phyloP scores from a whole-genome alignment of 2,329 filamentous ascomycete genomes.

The Calonectria crousiana region DNA sequence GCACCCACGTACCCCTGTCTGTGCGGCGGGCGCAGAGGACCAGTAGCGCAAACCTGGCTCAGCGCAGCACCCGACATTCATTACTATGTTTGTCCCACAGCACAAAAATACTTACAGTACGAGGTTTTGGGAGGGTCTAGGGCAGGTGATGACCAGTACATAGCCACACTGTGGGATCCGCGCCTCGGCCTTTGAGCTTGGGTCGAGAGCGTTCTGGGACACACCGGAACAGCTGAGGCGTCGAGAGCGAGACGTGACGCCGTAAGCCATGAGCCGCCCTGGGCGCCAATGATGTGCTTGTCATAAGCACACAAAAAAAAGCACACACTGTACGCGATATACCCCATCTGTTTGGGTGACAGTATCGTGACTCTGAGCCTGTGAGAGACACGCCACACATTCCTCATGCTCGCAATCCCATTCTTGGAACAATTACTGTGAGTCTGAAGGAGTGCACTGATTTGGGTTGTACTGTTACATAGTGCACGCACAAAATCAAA shows the following conservation, averaged over 20 bases:
- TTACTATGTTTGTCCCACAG: slow-evolving; percentile 44
- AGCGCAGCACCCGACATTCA: slow-evolving; percentile 33
- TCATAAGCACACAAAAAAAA: background rate
- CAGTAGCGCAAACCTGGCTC: slow-evolving; percentile 30
- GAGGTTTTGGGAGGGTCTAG: slow-evolving; percentile 16
- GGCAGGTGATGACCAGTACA: slow-evolving; percentile 24
- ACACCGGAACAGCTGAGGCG: slow-evolving; percentile 6
- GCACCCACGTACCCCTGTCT: slow-evolving; percentile 23
- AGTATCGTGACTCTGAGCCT: background rate
- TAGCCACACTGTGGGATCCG: slow-evolving; percentile 34
- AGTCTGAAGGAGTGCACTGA: background rate
- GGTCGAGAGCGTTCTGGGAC: slow-evolving; percentile 16
- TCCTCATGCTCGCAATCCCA: slow-evolving; percentile 11
- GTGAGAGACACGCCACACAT: slow-evolving; percentile 21
- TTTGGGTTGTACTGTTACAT: background rate
- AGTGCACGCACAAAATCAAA: background rate
- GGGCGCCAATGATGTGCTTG: background rate
- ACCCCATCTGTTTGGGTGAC: background rate
- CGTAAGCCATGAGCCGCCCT: background rate
- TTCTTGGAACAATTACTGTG: slow-evolving; percentile 13
- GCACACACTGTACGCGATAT: slow-evolving; percentile 4
- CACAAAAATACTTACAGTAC: slow-evolving; percentile 26
- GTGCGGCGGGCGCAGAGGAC: slow-evolving; percentile 27
- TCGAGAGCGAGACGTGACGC: background rate
- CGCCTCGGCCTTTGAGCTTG: background rate